Conservation (phyloP, 306 rosid genomes). For the Vicia villosa region DNA sequence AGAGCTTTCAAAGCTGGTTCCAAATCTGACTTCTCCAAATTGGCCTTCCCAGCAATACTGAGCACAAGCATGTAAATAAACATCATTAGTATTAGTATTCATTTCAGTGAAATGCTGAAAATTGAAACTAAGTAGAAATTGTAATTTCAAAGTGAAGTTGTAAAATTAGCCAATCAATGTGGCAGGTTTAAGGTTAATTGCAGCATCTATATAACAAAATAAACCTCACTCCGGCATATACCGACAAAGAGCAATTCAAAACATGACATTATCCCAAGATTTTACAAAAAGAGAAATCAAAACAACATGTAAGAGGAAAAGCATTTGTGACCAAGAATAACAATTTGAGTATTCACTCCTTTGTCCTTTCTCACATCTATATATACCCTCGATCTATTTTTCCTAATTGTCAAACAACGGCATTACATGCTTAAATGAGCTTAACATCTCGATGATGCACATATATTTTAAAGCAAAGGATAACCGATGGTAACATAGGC, state of each 20-base stretch:
- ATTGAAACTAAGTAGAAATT: conserved; percentile 9
- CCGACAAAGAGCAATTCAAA: conserved; percentile 4
- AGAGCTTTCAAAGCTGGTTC: conserved; percentile 96
- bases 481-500: not conserved
- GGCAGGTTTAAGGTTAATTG: conserved; percentile 1
- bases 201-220: conserved; percentile 25
- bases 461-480: conserved; percentile 1
- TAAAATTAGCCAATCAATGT: not conserved
- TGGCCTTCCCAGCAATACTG: conserved; percentile 98
- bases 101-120: conserved; percentile 22
- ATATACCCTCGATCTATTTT: not conserved
- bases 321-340: conserved; percentile 9
- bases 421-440: conserved; percentile 16
- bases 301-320: not conserved
- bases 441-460: not conserved
- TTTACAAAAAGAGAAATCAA: not conserved
- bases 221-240: conserved; percentile 15
- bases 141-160: not conserved
- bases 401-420: not conserved
- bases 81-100: conserved; percentile 17
- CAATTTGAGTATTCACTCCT: not conserved
- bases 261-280: conserved; percentile 16
- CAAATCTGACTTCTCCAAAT: conserved; percentile 91
- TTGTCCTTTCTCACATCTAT: conserved; percentile 20
- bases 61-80: conserved; percentile 30